phyloP scores from a whole-genome alignment of 2,329 filamentous ascomycete genomes.

The Aspergillus hortae region DNA sequence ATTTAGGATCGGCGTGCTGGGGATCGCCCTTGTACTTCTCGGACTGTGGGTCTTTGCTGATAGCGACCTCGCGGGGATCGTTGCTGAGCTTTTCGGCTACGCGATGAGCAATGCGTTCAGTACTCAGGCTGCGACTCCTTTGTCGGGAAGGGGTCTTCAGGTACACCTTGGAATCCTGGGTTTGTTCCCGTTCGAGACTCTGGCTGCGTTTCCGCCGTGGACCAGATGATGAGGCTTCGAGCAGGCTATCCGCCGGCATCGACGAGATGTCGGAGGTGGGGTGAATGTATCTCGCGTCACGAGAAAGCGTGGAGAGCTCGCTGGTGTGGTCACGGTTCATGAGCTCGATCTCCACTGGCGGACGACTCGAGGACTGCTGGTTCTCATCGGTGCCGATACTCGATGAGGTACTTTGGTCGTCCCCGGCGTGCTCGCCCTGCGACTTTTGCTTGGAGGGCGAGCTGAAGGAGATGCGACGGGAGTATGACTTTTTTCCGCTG shows the following conservation, averaged over 20 bases:
- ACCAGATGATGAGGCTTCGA: conserved; percentile 53
- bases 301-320: conserved; percentile 61
- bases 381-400: conserved; percentile 77
- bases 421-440: conserved; percentile 39
- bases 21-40: conserved; percentile 46
- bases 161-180: conserved; percentile 38
- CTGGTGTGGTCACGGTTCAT: conserved; percentile 62
- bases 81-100: conserved; percentile 64
- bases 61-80: conserved; percentile 45
- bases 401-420: conserved; percentile 68
- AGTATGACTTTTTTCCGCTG: conserved; percentile 68
- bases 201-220: conserved; percentile 49
- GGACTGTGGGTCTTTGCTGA: conserved; percentile 40
- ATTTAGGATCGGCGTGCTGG: conserved; percentile 42
- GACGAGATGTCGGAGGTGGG: conserved; percentile 82
- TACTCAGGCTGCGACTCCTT: conserved; percentile 62
- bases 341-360: conserved; percentile 88
- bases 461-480: conserved; percentile 62
- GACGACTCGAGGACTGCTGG: conserved; percentile 62
- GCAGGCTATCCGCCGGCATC: conserved; percentile 69
- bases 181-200: conserved; percentile 44
- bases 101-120: conserved; percentile 64
- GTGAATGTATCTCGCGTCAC: conserved; percentile 62
- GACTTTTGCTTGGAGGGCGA: conserved; percentile 38
- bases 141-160: conserved; percentile 58